These are phyloP conservation scores for Solanum piurae DNA, from an alignment of 257 asterid species.

Conservation along the genomic window DNA sequence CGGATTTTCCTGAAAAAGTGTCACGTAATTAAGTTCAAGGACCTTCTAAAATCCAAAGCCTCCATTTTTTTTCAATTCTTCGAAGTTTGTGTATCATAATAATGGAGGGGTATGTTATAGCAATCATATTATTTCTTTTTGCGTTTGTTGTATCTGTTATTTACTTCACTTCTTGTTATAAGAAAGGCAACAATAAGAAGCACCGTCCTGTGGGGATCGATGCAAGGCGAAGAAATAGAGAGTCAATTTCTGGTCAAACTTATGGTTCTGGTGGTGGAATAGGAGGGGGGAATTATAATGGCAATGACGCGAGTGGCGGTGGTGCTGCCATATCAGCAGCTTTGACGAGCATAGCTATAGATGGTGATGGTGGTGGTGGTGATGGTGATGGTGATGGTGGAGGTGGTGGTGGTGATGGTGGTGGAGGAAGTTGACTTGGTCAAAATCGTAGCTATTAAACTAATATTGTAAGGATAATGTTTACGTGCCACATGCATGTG, in stretches of 20 bases:
- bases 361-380: not conserved
- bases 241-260: not conserved
- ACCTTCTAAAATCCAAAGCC: not conserved
- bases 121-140: not conserved
- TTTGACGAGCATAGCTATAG: not conserved
- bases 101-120: not conserved
- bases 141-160: not conserved
- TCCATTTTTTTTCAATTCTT: not conserved
- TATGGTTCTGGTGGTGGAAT: not conserved
- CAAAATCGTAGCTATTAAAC: not conserved
- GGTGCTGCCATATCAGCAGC: not conserved
- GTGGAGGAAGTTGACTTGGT: not conserved
- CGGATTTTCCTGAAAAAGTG: not conserved
- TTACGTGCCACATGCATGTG: not conserved
- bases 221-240: not conserved
- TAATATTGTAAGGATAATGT: not conserved
- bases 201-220: not conserved
- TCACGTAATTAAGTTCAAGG: not conserved
- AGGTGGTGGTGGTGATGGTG: not conserved
- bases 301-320: not conserved
- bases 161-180: not conserved
- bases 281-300: not conserved
- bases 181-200: not conserved
- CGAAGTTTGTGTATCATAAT: not conserved
- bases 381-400: not conserved